Evolutionary conservation across 78 protist species (phyloP).

Genomic region (Planoprotostelium fungivorum): DNA sequence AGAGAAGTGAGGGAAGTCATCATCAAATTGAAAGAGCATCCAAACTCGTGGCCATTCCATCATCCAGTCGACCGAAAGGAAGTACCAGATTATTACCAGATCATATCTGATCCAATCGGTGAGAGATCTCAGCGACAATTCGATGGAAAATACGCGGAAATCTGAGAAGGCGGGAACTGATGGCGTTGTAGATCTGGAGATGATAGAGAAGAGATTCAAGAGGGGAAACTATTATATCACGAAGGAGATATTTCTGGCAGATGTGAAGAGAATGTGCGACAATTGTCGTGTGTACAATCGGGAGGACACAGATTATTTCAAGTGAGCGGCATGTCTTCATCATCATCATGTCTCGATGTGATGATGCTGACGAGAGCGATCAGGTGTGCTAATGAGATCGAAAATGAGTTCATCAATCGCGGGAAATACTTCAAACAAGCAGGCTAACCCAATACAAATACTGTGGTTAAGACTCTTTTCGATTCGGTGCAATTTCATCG

Average conservation of each 20-base stretch:
- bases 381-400: not conserved
- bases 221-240: slow-evolving; percentile 44
- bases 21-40: not conserved
- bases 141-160: not conserved
- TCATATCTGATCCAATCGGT: not conserved
- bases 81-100: slow-evolving; percentile 25
- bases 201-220: slow-evolving; percentile 19
- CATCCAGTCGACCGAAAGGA: slow-evolving; percentile 21
- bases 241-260: slow-evolving; percentile 43
- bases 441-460: not conserved
- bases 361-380: not conserved
- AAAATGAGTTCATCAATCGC: not conserved
- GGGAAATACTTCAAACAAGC: not conserved
- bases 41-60: slow-evolving; percentile 36
- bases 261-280: slow-evolving; percentile 52
- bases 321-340: not conserved
- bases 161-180: not conserved
- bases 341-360: not conserved
- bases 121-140: not conserved
- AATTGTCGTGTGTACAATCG: slow-evolving; percentile 55
- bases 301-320: slow-evolving; percentile 25
- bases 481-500: too few species aligned
- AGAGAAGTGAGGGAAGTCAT: not conserved
- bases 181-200: slow-evolving; percentile 4
- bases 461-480: too few species aligned